phyloP scores from a whole-genome alignment of 202 grass and related monocot species.

The Carex arenaria region DNA sequence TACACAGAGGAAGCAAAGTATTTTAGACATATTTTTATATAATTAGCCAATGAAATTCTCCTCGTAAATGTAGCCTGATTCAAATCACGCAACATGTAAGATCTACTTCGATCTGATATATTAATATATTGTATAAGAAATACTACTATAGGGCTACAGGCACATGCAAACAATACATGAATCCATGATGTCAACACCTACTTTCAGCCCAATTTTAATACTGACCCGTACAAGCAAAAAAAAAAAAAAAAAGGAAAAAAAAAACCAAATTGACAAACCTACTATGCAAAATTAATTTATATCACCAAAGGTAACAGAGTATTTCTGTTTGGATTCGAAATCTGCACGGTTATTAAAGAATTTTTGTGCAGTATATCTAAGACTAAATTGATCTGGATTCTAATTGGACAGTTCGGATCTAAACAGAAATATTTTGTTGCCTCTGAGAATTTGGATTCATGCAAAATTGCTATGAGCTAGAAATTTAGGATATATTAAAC shows the following conservation, averaged over 20 bases:
- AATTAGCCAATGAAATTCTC: neutral
- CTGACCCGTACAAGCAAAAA: neutral
- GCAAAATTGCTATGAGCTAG: neutral
- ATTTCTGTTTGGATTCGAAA: too few species aligned
- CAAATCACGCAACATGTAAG: constrained; percentile 10
- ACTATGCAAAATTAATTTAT: neutral
- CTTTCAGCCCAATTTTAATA: neutral
- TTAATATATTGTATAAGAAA: neutral
- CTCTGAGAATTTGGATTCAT: too few species aligned
- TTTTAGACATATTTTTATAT: neutral
- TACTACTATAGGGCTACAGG: neutral
- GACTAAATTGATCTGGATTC: too few species aligned
- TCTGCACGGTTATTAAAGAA: too few species aligned
- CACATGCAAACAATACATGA: constrained; percentile 17
- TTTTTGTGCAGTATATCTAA: too few species aligned
- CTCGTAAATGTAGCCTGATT: constrained; percentile 21
- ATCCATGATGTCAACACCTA: constrained; percentile 4
- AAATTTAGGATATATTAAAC: neutral
- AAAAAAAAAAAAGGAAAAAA: neutral
- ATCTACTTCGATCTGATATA: constrained; percentile 8
- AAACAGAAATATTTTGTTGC: too few species aligned
- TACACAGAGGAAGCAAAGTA: neutral
- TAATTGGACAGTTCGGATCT: too few species aligned
- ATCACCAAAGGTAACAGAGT: too few species aligned
- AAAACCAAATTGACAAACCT: neutral